Conservation (phyloP, 2,329 filamentous ascomycete genomes). For the Fusarium gaditjirri region DNA sequence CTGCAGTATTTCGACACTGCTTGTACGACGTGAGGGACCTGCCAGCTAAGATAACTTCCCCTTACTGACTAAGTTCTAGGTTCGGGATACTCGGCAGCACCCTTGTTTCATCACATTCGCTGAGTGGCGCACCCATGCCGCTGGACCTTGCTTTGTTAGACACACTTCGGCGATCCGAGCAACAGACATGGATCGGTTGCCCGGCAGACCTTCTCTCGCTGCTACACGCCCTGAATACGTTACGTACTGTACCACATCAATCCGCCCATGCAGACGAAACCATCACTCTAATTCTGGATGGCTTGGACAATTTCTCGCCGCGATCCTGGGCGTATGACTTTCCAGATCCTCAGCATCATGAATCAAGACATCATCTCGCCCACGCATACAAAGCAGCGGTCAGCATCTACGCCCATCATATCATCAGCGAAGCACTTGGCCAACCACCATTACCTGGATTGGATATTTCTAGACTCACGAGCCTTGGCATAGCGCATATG, state of each 20-base stretch:
- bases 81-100: neutral
- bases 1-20: neutral
- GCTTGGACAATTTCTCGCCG: neutral
- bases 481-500: neutral
- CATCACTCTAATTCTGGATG: rapidly evolving
- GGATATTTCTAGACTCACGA: neutral
- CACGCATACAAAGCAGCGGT: neutral
- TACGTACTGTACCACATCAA: neutral
- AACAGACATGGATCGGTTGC: neutral
- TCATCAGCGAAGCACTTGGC: rapidly evolving
- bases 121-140: rapidly evolving
- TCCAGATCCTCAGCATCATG: neutral
- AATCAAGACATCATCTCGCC: neutral
- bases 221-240: rapidly evolving
- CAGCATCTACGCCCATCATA: neutral
- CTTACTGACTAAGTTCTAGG: neutral
- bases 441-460: neutral
- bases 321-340: neutral
- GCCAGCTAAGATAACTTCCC: rapidly evolving
- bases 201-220: neutral
- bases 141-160: rapidly evolving
- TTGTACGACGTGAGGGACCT: neutral
- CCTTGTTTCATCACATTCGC: rapidly evolving
- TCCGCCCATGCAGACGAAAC: rapidly evolving
- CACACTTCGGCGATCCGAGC: neutral